Percentiles rank a stretch among this genome's conserved stretches.
phyloP scores from a whole-genome alignment of 306 rosid species.

The Urtica urens region DNA sequence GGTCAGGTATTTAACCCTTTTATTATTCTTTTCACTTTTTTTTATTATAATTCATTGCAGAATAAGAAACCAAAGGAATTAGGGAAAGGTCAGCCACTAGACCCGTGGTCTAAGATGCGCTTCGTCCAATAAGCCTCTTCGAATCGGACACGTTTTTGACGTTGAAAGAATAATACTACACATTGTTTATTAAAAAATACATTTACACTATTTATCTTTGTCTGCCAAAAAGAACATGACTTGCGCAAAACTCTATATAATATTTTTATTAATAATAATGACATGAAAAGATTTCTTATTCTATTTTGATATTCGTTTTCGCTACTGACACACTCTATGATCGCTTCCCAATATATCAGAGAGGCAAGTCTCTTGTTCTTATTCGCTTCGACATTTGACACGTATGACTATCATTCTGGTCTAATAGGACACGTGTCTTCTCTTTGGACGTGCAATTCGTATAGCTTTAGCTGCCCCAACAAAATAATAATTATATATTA shows the following conservation, averaged over 20 bases:
- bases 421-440: constrained; percentile 2
- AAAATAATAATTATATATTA: too few relatives aligned
- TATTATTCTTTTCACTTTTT: neutral
- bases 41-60: neutral
- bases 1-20: too few relatives aligned
- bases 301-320: neutral
- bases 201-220: neutral
- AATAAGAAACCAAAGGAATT: constrained; percentile 11
- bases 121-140: constrained; percentile 12
- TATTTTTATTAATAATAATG: too few relatives aligned
- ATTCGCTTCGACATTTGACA: neutral
- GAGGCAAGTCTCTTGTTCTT: neutral
- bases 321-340: constrained; percentile 1
- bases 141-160: constrained; percentile 14
- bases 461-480: neutral
- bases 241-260: neutral
- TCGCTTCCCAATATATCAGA: constrained; percentile 4
- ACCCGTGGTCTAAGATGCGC: neutral
- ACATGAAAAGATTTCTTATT: neutral
- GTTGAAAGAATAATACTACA: constrained; percentile 4
- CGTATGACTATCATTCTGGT: neutral
- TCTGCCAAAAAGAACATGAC: constrained; percentile 9
- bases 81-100: neutral
- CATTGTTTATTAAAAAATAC: too few relatives aligned
- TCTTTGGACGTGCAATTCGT: neutral